Percentiles rank a stretch among this genome's conserved stretches.
phyloP scores from a whole-genome alignment of 352 stramenopile genomes.

The Pythium phragmiticola region DNA sequence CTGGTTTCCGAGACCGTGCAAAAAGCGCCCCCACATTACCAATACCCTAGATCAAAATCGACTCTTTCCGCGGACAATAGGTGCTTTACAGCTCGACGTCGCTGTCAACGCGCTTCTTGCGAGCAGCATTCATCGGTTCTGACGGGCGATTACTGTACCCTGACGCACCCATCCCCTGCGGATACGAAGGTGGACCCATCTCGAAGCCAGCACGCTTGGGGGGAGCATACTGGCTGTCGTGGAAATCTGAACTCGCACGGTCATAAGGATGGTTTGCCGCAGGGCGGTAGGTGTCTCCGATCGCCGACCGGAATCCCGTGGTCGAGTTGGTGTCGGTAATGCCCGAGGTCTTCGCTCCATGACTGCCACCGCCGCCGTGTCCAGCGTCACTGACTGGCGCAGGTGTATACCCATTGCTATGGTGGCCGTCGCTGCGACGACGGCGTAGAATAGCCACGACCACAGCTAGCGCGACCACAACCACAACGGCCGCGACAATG shows the following conservation, averaged over 20 bases:
- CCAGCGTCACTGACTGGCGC: conserved; percentile 42
- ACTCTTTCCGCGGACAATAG: neutral
- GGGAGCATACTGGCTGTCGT: conserved; percentile 16
- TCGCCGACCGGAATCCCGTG: conserved; percentile 31
- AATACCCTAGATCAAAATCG: neutral
- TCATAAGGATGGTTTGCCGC: neutral
- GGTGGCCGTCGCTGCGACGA: conserved; percentile 29
- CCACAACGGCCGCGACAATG: conserved; percentile 50
- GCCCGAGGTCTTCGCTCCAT: conserved; percentile 12
- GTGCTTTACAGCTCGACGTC: conserved; percentile 51
- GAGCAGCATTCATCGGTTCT: conserved; percentile 7
- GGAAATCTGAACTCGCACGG: neutral
- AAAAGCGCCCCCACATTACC: neutral
- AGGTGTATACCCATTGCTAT: conserved; percentile 36
- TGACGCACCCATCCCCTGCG: neutral
- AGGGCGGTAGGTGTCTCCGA: conserved; percentile 14
- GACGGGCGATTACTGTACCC: conserved; percentile 15
- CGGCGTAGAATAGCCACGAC: conserved; percentile 39
- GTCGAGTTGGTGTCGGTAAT: conserved; percentile 29
- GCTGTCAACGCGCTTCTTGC: conserved; percentile 51
- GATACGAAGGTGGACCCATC: neutral
- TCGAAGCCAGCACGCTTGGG: conserved; percentile 3
- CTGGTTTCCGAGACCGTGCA: too few relatives aligned
- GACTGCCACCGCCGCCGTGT: neutral
- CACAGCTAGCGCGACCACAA: conserved; percentile 46